Evolutionary conservation across 306 rosid species (phyloP).

Genomic region (Acacia crassicarpa): DNA sequence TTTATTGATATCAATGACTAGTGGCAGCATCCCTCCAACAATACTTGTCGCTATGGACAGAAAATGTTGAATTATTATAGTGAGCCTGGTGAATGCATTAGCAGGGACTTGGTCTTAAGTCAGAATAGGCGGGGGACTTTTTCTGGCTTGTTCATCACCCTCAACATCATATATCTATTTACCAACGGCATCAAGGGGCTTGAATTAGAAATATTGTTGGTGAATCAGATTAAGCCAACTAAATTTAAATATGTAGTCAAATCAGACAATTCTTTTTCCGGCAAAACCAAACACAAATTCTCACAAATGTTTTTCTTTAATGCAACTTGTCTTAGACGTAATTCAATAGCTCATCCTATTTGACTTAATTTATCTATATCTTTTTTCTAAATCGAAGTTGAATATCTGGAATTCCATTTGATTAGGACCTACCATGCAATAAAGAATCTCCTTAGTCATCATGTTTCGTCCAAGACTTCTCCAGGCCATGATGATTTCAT

Average conservation of each 20-base stretch:
- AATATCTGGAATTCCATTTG: neutral
- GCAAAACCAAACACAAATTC: neutral
- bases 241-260: neutral
- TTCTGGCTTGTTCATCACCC: neutral
- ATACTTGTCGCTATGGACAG: too few species aligned
- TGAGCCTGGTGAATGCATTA: too few species aligned
- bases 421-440: conserved; percentile 25
- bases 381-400: neutral
- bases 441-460: neutral
- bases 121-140: neutral
- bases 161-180: neutral
- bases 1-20: too few species aligned
- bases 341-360: neutral
- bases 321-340: neutral
- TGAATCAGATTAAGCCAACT: neutral
- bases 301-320: neutral
- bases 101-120: too few species aligned
- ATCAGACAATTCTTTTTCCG: neutral
- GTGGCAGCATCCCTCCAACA: too few species aligned
- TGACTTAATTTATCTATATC: neutral
- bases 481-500: conserved; percentile 25
- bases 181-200: conserved; percentile 22
- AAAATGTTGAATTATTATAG: too few species aligned
- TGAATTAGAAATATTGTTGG: neutral
- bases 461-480: conserved; percentile 8